Evolutionary conservation across 2,329 filamentous ascomycete species (phyloP).

Genomic region (Huntiella moniliformis): DNA sequence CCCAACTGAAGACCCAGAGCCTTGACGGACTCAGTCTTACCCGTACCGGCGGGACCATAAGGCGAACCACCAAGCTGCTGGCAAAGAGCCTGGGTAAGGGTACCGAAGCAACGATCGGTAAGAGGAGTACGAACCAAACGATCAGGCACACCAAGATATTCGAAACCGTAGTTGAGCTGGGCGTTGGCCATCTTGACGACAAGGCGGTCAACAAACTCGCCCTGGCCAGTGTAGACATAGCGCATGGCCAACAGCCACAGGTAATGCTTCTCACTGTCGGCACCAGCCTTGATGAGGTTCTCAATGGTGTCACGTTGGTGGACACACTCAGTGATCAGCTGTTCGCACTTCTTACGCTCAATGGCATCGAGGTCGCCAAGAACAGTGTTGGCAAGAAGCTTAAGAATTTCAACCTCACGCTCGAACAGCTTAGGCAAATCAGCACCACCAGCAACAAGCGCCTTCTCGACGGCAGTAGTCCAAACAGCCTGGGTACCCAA

Average conservation of each 20-base stretch:
- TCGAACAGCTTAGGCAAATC: slow-evolving; percentile 53
- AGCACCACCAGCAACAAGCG: slow-evolving; percentile 53
- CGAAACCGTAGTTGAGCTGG: slow-evolving; percentile 86
- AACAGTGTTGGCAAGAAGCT: slow-evolving; percentile 72
- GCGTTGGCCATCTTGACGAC: slow-evolving; percentile 95
- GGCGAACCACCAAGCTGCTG: slow-evolving; percentile 92
- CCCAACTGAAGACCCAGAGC: slow-evolving; percentile 90
- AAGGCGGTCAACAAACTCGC: slow-evolving; percentile 65
- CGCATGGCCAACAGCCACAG: slow-evolving; percentile 95
- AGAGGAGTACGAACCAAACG: slow-evolving; percentile 90
- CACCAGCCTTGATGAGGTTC: slow-evolving; percentile 60
- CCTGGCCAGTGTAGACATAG: slow-evolving; percentile 64
- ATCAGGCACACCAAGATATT: slow-evolving; percentile 92
- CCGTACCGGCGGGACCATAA: slow-evolving; percentile 91
- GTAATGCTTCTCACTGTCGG: slow-evolving; percentile 60
- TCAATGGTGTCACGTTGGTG: slow-evolving; percentile 90
- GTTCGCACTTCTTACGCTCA: slow-evolving; percentile 89
- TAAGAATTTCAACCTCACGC: slow-evolving; percentile 66
- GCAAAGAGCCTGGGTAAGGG: slow-evolving; percentile 84
- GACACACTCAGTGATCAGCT: slow-evolving; percentile 95
- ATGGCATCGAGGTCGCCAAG: slow-evolving; percentile 75
- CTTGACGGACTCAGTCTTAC: slow-evolving; percentile 98
- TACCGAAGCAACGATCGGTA: slow-evolving; percentile 95
- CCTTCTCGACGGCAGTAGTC: slow-evolving; percentile 71
- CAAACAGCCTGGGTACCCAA: slow-evolving; percentile 85